These are phyloP conservation scores for Hyphopichia homilentoma DNA, from an alignment of 805 yeast genomes.

Conservation along the genomic window DNA sequence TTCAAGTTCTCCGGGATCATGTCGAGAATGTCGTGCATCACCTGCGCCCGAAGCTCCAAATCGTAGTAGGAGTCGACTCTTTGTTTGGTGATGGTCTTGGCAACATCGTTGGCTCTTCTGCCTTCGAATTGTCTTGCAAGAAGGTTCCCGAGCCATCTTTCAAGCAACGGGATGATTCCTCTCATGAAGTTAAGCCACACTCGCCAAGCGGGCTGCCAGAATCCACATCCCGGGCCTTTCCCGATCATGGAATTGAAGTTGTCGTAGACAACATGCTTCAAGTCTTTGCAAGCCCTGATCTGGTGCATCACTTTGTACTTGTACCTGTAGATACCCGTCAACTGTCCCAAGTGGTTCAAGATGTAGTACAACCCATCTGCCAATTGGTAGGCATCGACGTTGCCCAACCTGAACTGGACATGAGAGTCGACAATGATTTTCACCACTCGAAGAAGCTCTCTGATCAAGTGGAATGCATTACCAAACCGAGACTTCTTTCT, in stretches of 20 bases:
- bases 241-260: conserved; percentile 84
- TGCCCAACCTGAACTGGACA: conserved; percentile 85
- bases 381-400: conserved; percentile 86
- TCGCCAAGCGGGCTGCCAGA: conserved; percentile 99
- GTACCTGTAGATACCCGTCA: conserved; percentile 95
- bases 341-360: conserved; percentile 88
- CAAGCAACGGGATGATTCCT: conserved; percentile 87
- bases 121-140: conserved; percentile 95
- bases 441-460: conserved; percentile 82
- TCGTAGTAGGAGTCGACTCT: conserved; percentile 94
- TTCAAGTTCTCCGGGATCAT: conserved; percentile 95
- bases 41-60: conserved; percentile 87
- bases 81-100: conserved; percentile 93
- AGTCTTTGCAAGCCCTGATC: conserved; percentile 90
- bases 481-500: conserved; percentile 95
- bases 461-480: conserved; percentile 87
- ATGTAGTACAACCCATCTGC: conserved; percentile 94
- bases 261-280: conserved; percentile 87
- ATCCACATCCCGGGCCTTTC: conserved; percentile 98
- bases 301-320: conserved; percentile 98
- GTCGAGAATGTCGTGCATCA: conserved; percentile 91
- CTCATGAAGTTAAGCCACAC: conserved; percentile 91
- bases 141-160: conserved; percentile 92
- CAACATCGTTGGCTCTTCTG: conserved; percentile 83
- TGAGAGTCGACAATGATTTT: conserved; percentile 91